Base-by-base conservation (phyloP, 441 rosid genomes). In the Syzygium syzygioides region DNA sequence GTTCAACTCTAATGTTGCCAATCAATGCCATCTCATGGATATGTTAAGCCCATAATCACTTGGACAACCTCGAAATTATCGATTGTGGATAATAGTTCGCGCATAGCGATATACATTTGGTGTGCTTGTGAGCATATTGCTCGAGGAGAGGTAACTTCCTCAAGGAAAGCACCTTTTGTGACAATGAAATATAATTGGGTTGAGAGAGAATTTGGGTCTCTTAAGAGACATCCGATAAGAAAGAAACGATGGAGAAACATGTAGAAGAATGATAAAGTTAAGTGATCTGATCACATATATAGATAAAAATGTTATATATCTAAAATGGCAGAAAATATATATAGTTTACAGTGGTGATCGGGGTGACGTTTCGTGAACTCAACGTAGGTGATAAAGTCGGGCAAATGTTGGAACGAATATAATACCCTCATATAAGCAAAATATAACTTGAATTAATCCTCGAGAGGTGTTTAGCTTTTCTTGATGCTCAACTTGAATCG, bases 41-140 rank as follows among this genome's bases (percentile, higher is more conserved):
- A 26, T 59, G 12, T 26, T 59, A 5, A 26, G 64, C 0, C 30
- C 0, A 59, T 4, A 59, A 59, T 59, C 64, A 59, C 17, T 59
- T 12, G 7, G 64, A 59, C 30, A 3, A 7, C 26, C 15, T 26
- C 14, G 7, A 13, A 60, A 60, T 13, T 13, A 26, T 26, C 0
- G 7, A 26, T 5, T 12, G 7, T 26, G 26, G n/a, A 59, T 25
- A 26, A 59, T 26, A 26, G 17, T 59, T 59, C 1, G 3, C 4
- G 0, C 30, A 0, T 26, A 59, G 5, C n/a, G 0, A 26, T 26
- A 59, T 26, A 12, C 0, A 26, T 59, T 17, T 26, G 64, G 28
- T 60, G 66, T 15, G 7, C 32, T 60, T 60, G 66, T 26, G 7
- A 28, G 32, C 17, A 6, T 12, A 60, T 60, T 60, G 66, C 66